These are phyloP conservation scores for Xylaria polymorpha DNA, from an alignment of 2,329 filamentous ascomycete genomes.

Conservation along the genomic window DNA sequence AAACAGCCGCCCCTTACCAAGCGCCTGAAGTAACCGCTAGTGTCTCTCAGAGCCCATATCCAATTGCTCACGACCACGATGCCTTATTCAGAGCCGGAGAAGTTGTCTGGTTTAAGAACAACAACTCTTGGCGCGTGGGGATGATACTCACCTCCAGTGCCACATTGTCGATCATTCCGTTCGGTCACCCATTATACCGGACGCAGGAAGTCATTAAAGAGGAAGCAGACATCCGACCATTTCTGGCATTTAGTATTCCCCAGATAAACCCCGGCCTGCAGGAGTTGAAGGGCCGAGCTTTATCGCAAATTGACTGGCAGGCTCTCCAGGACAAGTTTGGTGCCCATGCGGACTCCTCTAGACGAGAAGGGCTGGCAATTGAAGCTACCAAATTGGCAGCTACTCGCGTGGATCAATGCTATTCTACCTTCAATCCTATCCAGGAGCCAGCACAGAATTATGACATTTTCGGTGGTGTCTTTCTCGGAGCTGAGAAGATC, in stretches of 20 bases:
- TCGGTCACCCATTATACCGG: conserved; percentile 54
- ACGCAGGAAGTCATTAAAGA: conserved; percentile 55
- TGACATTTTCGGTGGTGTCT: conserved; percentile 59
- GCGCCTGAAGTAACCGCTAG: neutral
- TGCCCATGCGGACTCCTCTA: conserved; percentile 51
- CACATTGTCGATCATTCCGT: conserved; percentile 53
- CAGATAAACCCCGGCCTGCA: conserved; percentile 51
- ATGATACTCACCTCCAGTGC: conserved; percentile 50
- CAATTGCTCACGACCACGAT: conserved; percentile 39
- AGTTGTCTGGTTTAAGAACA: conserved; percentile 63
- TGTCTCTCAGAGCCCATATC: conserved; percentile 17
- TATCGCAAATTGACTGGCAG: conserved; percentile 59
- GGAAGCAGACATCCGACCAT: conserved; percentile 60
- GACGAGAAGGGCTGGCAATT: conserved; percentile 57
- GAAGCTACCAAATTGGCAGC: conserved; percentile 65
- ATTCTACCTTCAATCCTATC: conserved; percentile 60
- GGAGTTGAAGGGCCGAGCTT: conserved; percentile 54
- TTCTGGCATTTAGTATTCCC: conserved; percentile 64
- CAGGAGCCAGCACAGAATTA: conserved; percentile 46
- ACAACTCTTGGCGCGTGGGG: conserved; percentile 61
- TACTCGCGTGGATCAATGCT: conserved; percentile 61
- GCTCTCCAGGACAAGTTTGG: conserved; percentile 48
- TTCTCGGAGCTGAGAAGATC: conserved; percentile 63
- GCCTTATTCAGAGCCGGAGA: conserved; percentile 61
- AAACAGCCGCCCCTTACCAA: conserved; percentile 15